These are phyloP conservation scores for Lactarius evosmus DNA, from an alignment of 768 basidiomycete genomes.

Conservation along the genomic window DNA sequence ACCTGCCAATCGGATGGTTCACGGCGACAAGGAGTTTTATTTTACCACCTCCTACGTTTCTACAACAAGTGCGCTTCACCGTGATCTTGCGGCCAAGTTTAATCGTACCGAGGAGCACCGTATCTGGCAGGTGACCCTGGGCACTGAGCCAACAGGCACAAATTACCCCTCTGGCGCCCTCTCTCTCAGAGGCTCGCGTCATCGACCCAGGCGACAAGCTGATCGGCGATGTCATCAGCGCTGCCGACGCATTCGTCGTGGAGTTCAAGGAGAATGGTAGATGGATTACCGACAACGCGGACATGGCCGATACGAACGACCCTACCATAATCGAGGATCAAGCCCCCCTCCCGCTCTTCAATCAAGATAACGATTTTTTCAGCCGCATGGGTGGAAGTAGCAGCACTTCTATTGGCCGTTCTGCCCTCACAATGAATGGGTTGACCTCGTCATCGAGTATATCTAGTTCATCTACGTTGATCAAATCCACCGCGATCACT, in stretches of 20 bases:
- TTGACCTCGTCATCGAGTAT: conserved; percentile 23
- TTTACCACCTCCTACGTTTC: conserved; percentile 52
- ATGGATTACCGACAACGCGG: conserved; percentile 47
- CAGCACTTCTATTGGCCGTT: conserved; percentile 9
- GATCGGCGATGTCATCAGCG: conserved; percentile 56
- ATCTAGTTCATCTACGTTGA: conserved; percentile 16
- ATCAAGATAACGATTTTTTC: conserved; percentile 28
- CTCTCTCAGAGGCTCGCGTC: conserved; percentile 39
- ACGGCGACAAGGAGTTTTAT: conserved; percentile 33
- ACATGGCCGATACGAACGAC: conserved; percentile 9
- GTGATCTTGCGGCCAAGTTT: conserved; percentile 25
- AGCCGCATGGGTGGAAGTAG: conserved; percentile 18
- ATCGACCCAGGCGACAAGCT: conserved; percentile 47
- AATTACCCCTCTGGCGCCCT: conserved; percentile 24
- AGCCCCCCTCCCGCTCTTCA: conserved; percentile 29
- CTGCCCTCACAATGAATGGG: conserved; percentile 19
- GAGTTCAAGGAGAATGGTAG: conserved; percentile 60
- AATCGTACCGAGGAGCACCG: conserved; percentile 40
- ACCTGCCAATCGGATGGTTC: conserved; percentile 31
- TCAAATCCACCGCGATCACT: conserved; percentile 18
- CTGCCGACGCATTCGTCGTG: conserved; percentile 71
- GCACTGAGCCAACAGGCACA: conserved; percentile 22
- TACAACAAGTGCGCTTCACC: conserved; percentile 43
- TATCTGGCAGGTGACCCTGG: conserved; percentile 57
- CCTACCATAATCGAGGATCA: conserved; percentile 1